Base-by-base conservation (phyloP, 768 basidiomycete genomes). In the Mycena vitilis region DNA sequence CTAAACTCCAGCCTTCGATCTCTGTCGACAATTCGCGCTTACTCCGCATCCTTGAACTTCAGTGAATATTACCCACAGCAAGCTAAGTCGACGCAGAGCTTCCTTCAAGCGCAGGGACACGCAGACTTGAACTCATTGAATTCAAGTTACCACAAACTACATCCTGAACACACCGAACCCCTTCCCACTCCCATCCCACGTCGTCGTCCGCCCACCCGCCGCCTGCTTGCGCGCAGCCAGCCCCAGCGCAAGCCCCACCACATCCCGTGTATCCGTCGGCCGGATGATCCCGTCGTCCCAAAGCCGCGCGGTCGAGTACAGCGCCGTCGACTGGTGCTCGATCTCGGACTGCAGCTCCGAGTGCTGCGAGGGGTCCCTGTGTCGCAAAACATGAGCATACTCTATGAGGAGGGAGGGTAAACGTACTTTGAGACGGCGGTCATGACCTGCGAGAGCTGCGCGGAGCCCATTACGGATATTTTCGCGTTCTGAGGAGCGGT, bases 221-320 rank as follows among this genome's bases (percentile, higher is more conserved):
- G 30, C 30, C 30, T 3, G 30, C 5, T 5, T 30, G 30, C 30
- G 30, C 30, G 30, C 40, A 18, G 92, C 88, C n/a, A 98, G 83
- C 12, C 91, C 92, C 10, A 98, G 86, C n/a, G 90, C 93, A 7
- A 98, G 84, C 7, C 95, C 96, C 51, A 98, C 85, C 1, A 93
- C 90, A 78, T 95, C 91, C 63, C 96, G 84, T 0, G 96, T 98
- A 74, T 98, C 95, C 11, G 88, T 88, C 6, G 96, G 96, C 71
- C 86, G 88, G 78, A 98, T 95, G 64, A 98, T 92, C 3, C 94
- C 94, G 72, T 96, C 94, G 74, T 96, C 95, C 95, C 95, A 98
- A 63, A 98, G 80, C n/a, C 95, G 89, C 13, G 96, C 96, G 0
- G 93, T 93, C 2, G 95, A 95, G 75, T 95, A 98, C 20, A 92